A percentile compares a stretch with the other conserved stretches of the same genome.
Evolutionary conservation across 148 eudicot species (phyloP).

Genomic region (Fagopyrum tataricum): DNA sequence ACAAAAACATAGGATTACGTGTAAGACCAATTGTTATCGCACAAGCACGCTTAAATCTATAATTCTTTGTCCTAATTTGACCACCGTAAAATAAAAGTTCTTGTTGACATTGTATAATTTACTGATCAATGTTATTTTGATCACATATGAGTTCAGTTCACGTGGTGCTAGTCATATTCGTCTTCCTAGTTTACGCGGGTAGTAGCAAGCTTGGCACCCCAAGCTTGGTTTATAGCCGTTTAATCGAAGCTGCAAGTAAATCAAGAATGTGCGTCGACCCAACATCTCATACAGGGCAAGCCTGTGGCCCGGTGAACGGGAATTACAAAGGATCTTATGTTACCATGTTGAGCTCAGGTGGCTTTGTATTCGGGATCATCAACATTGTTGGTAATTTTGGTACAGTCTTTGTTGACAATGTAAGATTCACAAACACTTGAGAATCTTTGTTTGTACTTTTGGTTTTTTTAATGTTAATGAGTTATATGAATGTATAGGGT

Average conservation of each 20-base stretch:
- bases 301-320: slow-evolving; percentile 85
- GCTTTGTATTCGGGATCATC: slow-evolving; percentile 83
- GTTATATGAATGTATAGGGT: slow-evolving; percentile 33
- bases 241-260: slow-evolving; percentile 70
- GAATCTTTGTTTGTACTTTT: neutral
- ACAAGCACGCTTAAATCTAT: too few relatives aligned
- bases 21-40: too few relatives aligned
- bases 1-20: too few relatives aligned
- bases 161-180: slow-evolving; percentile 77
- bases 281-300: slow-evolving; percentile 52
- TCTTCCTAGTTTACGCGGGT: slow-evolving; percentile 76
- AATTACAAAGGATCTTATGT: slow-evolving; percentile 79
- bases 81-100: too few relatives aligned
- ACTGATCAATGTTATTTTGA: neutral
- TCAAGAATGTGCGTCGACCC: slow-evolving; percentile 74
- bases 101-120: too few relatives aligned
- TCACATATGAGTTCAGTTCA: slow-evolving; percentile 47
- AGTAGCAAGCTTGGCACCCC: slow-evolving; percentile 93
- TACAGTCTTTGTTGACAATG: slow-evolving; percentile 96
- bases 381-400: slow-evolving; percentile 93
- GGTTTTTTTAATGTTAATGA: too few relatives aligned
- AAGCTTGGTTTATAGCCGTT: slow-evolving; percentile 50
- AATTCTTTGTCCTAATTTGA: too few relatives aligned
- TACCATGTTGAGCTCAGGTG: slow-evolving; percentile 93
- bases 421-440: slow-evolving; percentile 20